Percentiles rank a stretch among this genome's conserved stretches.
These are phyloP conservation scores for Yamadazyma akitaensis DNA, from an alignment of 805 yeast species.

Conservation along the genomic window DNA sequence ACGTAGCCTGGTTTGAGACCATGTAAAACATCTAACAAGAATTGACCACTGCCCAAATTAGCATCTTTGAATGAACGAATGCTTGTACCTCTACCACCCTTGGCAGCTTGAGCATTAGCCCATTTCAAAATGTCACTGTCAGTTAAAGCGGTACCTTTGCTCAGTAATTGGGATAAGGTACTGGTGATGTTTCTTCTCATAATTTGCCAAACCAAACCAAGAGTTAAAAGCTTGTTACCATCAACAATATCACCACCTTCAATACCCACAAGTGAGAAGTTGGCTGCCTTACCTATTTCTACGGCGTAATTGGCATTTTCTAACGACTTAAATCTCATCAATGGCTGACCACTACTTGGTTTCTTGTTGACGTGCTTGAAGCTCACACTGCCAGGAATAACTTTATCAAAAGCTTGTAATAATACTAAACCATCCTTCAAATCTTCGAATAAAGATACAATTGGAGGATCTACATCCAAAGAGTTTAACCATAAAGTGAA, in stretches of 20 bases:
- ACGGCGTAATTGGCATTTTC: conserved; percentile 99
- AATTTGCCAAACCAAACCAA: conserved; percentile 96
- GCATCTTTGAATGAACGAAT: conserved; percentile 86
- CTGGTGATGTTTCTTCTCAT: conserved; percentile 93
- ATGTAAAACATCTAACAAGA: conserved; percentile 82
- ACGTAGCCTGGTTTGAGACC: conserved; percentile 98
- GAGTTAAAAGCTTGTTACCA: conserved; percentile 82
- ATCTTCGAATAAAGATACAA: conserved; percentile 87
- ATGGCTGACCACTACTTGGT: conserved; percentile 70
- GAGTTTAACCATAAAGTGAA: conserved; percentile 97
- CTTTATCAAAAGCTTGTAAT: conserved; percentile 92
- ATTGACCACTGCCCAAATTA: conserved; percentile 71
- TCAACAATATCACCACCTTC: conserved; percentile 97
- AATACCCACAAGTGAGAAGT: conserved; percentile 93
- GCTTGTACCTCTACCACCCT: conserved; percentile 74
- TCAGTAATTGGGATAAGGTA: conserved; percentile 73
- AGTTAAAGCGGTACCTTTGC: conserved; percentile 56
- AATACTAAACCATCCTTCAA: conserved; percentile 87
- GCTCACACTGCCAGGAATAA: conserved; percentile 88
- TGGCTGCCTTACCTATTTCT: conserved; percentile 87
- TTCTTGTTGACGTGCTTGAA: conserved; percentile 76
- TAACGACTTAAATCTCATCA: conserved; percentile 88
- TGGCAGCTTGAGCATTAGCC: conserved; percentile 84
- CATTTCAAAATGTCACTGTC: conserved; percentile 88
- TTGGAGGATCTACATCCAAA: conserved; percentile 93